Conservation (phyloP, 2,329 filamentous ascomycete genomes). For the Cordyceps militaris region DNA sequence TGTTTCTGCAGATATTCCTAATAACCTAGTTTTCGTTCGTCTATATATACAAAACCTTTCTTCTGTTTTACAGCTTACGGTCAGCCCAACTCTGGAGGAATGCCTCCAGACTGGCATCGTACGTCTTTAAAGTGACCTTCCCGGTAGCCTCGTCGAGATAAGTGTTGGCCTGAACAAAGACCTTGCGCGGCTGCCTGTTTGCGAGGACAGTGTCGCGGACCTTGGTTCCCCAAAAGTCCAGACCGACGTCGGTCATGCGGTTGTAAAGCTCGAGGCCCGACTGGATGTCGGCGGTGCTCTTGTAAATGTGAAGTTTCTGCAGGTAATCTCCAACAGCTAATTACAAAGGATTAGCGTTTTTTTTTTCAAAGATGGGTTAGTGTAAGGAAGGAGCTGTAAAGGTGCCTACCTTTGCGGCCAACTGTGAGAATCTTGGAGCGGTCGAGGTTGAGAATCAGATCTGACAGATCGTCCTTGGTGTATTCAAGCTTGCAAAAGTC, state of each 20-base stretch:
- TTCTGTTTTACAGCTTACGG: slow-evolving; percentile 36
- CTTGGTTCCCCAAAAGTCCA: slow-evolving; percentile 75
- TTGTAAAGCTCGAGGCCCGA: slow-evolving; percentile 74
- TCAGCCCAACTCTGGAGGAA: slow-evolving; percentile 80
- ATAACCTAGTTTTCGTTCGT: background rate
- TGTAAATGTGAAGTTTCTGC: slow-evolving; percentile 88
- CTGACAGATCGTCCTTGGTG: slow-evolving; percentile 64
- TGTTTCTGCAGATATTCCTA: background rate
- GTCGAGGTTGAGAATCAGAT: slow-evolving; percentile 76
- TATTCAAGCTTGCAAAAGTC: slow-evolving; percentile 81
- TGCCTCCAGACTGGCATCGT: slow-evolving; percentile 72
- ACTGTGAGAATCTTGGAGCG: slow-evolving; percentile 78
- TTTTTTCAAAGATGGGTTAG: background rate
- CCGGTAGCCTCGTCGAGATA: slow-evolving; percentile 60
- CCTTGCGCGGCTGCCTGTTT: slow-evolving; percentile 77
- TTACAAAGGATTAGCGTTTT: slow-evolving; percentile 18
- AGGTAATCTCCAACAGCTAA: slow-evolving; percentile 75
- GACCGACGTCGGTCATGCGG: slow-evolving; percentile 72
- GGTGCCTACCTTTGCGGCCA: slow-evolving; percentile 57
- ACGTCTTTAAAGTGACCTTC: slow-evolving; percentile 73
- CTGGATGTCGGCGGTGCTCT: slow-evolving; percentile 78
- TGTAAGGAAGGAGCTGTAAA: background rate
- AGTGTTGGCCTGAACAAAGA: slow-evolving; percentile 94
- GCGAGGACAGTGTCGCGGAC: slow-evolving; percentile 68
- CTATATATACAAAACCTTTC: background rate